These are phyloP conservation scores for Coemansia sp. DNA, from an alignment of 192 early-diverging fungal genomes.

Conservation along the genomic window DNA sequence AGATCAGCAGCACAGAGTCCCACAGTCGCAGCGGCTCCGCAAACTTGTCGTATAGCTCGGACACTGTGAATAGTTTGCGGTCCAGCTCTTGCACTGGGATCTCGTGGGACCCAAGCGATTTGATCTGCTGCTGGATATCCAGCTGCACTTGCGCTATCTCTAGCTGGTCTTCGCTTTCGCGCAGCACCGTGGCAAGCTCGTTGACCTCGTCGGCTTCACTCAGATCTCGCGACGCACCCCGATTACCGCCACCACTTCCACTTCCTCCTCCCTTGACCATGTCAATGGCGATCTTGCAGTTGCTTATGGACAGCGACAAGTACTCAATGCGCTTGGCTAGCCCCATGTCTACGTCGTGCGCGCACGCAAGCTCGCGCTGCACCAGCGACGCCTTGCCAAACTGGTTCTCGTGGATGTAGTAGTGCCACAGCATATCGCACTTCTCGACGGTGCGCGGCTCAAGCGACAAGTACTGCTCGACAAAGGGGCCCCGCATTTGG, in stretches of 20 bases:
- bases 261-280: conserved; percentile 6
- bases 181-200: conserved; percentile 45
- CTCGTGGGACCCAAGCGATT: conserved; percentile 14
- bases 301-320: conserved; percentile 63
- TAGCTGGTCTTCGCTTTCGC: conserved; percentile 58
- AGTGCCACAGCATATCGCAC: conserved; percentile 66
- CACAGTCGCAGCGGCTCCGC: conserved; percentile 54
- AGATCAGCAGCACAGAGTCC: conserved; percentile 57
- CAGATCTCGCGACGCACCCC: conserved; percentile 1
- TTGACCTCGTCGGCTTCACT: conserved; percentile 43
- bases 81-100: conserved; percentile 18
- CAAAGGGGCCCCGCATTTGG: conserved; percentile 45
- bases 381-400: conserved; percentile 61
- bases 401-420: conserved; percentile 60
- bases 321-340: conserved; percentile 61
- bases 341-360: conserved; percentile 22
- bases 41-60: conserved; percentile 57
- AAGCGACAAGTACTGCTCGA: conserved; percentile 54
- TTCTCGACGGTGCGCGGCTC: conserved; percentile 56
- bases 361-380: conserved; percentile 51
- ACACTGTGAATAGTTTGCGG: conserved; percentile 26
- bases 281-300: conserved; percentile 62
- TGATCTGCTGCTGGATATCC: conserved; percentile 40
- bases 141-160: conserved; percentile 65
- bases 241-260: not conserved